phyloP scores from a whole-genome alignment of 768 basidiomycete genomes.

The Rhizopogon rudus region DNA sequence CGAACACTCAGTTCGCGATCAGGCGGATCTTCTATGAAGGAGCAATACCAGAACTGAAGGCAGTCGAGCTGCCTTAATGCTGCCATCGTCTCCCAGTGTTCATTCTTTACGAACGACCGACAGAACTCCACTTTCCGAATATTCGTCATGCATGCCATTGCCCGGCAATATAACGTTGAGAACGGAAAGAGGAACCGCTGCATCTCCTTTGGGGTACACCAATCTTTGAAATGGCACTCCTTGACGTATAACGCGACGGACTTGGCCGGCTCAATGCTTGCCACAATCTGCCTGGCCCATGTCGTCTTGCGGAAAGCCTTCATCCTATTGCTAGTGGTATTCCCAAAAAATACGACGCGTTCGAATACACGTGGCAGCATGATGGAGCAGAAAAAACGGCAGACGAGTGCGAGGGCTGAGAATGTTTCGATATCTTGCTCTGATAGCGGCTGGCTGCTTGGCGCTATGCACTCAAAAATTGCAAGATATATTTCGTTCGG shows the following conservation, averaged over 20 bases:
- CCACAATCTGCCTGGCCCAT: conserved; percentile 25
- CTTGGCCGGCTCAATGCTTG: conserved; percentile 20
- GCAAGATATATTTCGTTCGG: conserved; percentile 41
- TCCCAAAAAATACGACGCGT: conserved; percentile 17
- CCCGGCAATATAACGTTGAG: neutral
- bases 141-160: conserved; percentile 13
- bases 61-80: conserved; percentile 9
- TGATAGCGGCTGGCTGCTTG: conserved; percentile 8
- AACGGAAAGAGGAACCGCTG: conserved; percentile 3
- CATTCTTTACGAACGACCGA: conserved; percentile 3
- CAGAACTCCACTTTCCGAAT: conserved; percentile 11
- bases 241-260: conserved; percentile 27
- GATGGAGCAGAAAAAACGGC: conserved; percentile 36
- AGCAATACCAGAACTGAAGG: conserved; percentile 8
- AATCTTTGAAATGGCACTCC: conserved; percentile 9
- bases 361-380: conserved; percentile 37
- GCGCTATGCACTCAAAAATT: conserved; percentile 33
- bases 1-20: neutral
- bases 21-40: neutral
- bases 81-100: conserved; percentile 13
- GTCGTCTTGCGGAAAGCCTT: neutral
- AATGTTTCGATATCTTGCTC: conserved; percentile 9
- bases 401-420: conserved; percentile 33
- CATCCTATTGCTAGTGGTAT: conserved; percentile 11
- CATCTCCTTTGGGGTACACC: neutral